phyloP scores from a whole-genome alignment of 78 protist genomes.

The Dictyostelium brefeldianum region DNA sequence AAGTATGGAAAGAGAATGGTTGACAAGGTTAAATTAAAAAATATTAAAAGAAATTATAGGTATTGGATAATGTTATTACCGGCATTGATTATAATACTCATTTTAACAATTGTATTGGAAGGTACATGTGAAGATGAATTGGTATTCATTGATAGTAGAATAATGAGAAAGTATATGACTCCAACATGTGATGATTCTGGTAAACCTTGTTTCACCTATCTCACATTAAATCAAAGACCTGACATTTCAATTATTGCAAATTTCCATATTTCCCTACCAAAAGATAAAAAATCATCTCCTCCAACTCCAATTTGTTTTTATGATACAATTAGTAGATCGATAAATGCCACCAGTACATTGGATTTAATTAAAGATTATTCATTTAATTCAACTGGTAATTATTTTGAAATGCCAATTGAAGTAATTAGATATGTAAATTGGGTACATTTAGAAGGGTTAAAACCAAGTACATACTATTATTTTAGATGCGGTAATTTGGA shows the following conservation, averaged over 20 bases:
- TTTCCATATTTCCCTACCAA: constrained; percentile 15
- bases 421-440: constrained; percentile 38
- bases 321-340: background rate
- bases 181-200: constrained; percentile 23
- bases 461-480: constrained; percentile 34
- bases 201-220: constrained; percentile 31
- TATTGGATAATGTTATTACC: constrained; percentile 16
- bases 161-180: constrained; percentile 25
- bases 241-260: constrained; percentile 17
- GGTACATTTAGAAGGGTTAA: constrained; percentile 8
- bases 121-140: constrained; percentile 51
- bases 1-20: background rate
- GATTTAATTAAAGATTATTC: too few species aligned
- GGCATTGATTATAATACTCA: background rate
- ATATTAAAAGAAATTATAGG: background rate
- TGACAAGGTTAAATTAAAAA: background rate
- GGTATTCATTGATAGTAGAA: background rate
- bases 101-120: background rate
- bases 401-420: constrained; percentile 50
- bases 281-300: too few species aligned
- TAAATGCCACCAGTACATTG: too few species aligned
- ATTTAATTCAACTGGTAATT: background rate
- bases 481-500: constrained; percentile 27
- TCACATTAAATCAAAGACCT: constrained; percentile 52
- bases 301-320: constrained; percentile 1